A percentile compares a stretch with the other conserved stretches of the same genome.
Conservation (phyloP, 1,284 basidiomycete genomes). For the Volvariella volvacea region DNA sequence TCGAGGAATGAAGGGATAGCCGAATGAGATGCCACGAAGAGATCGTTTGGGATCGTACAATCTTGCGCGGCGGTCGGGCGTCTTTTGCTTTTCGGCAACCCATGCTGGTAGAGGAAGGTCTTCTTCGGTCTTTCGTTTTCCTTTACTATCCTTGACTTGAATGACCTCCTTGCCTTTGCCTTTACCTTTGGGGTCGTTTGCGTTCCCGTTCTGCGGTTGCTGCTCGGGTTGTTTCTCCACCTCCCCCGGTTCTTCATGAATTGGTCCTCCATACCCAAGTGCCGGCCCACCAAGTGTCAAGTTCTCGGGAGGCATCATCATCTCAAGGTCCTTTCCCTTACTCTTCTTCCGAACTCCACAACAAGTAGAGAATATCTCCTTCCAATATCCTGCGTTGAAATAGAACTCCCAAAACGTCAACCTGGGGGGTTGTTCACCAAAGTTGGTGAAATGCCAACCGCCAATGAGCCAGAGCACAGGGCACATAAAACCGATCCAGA, state of each 20-base stretch:
- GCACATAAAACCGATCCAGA: conserved; percentile 64
- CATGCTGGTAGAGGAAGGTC: conserved; percentile 33
- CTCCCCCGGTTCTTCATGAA: neutral
- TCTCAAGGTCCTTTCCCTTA: conserved; percentile 6
- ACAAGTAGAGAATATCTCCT: conserved; percentile 17
- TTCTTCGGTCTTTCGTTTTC: conserved; percentile 13
- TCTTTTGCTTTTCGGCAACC: conserved; percentile 37
- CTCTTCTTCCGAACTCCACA: conserved; percentile 16
- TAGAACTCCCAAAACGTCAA: conserved; percentile 38
- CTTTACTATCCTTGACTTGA: conserved; percentile 8
- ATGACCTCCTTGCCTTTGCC: conserved; percentile 9
- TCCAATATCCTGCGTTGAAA: conserved; percentile 27
- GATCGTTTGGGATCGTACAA: conserved; percentile 37
- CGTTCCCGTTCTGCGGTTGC: neutral
- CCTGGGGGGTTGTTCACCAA: conserved; percentile 34
- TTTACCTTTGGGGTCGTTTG: conserved; percentile 2
- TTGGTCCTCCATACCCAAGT: neutral
- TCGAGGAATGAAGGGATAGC: conserved; percentile 38
- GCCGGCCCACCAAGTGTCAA: neutral
- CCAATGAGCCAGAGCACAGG: conserved; percentile 67
- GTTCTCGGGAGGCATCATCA: neutral
- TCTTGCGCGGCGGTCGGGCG: conserved; percentile 31
- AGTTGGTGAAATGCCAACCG: conserved; percentile 56
- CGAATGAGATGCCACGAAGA: conserved; percentile 36
- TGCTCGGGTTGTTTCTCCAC: neutral